Conservation (phyloP, 257 asterid species). For the Jacaranda copaia region DNA sequence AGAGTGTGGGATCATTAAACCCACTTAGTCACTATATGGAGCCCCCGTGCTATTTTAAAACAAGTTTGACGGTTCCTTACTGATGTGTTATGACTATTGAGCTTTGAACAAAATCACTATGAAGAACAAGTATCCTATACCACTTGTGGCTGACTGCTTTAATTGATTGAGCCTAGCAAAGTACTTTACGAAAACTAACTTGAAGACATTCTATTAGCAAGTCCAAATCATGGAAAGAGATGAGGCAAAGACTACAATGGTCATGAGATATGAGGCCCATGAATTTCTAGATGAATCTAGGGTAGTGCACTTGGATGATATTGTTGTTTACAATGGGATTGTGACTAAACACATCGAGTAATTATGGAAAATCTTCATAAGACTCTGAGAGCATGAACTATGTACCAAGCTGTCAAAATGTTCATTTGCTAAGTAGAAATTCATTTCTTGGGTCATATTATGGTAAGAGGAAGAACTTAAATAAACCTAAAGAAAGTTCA, state of each 20-base stretch:
- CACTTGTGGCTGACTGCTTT: neutral
- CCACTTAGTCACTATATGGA: neutral
- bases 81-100: neutral
- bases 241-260: conserved; percentile 9
- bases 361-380: neutral
- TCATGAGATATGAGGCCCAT: neutral
- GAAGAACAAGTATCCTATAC: neutral
- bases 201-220: neutral
- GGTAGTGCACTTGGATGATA: neutral
- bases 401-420: neutral
- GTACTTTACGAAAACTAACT: conserved; percentile 3
- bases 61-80: neutral
- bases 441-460: neutral
- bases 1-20: neutral
- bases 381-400: neutral
- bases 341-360: neutral
- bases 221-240: neutral
- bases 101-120: neutral
- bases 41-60: neutral
- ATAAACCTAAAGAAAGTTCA: neutral
- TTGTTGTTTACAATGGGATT: neutral
- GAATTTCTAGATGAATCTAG: neutral
- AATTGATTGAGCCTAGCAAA: conserved; percentile 4
- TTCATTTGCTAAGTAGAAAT: neutral
- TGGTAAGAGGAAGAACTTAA: neutral